These are phyloP conservation scores for Delonix regia DNA, from an alignment of 306 rosid genomes.

Conservation along the genomic window DNA sequence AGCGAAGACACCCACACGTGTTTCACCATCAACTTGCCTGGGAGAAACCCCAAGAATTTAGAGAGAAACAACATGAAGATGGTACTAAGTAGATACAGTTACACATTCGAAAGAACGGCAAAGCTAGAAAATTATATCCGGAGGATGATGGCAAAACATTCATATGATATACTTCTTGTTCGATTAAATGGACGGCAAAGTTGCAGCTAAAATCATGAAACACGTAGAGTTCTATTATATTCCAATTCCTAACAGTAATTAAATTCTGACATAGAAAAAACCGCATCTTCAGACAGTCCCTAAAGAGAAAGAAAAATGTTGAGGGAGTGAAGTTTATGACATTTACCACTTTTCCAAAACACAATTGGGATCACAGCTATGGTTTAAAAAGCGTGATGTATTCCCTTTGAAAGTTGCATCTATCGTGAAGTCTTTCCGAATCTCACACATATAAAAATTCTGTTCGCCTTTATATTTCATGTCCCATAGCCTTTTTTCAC, in stretches of 20 bases:
- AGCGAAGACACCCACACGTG: conserved; percentile 87
- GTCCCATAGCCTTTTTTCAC: conserved; percentile 91
- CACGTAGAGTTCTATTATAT: neutral
- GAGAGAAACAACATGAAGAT: conserved; percentile 15
- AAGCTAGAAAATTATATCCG: neutral
- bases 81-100: neutral
- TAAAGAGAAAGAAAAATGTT: conserved; percentile 9
- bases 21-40: conserved; percentile 97
- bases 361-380: conserved; percentile 93
- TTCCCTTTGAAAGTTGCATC: conserved; percentile 97
- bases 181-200: conserved; percentile 1
- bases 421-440: conserved; percentile 90
- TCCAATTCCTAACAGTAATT: neutral
- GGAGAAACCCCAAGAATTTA: conserved; percentile 36
- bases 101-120: conserved; percentile 9
- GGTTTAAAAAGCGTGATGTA: conserved; percentile 83
- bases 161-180: neutral
- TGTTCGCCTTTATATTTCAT: conserved; percentile 78
- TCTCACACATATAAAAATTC: conserved; percentile 93
- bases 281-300: neutral
- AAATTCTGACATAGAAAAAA: conserved; percentile 2
- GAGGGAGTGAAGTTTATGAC: conserved; percentile 7
- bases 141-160: conserved; percentile 7
- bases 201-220: neutral
- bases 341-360: conserved; percentile 91